Base-by-base conservation (phyloP, 176 grass and related monocot genomes). In the Areca catechu region DNA sequence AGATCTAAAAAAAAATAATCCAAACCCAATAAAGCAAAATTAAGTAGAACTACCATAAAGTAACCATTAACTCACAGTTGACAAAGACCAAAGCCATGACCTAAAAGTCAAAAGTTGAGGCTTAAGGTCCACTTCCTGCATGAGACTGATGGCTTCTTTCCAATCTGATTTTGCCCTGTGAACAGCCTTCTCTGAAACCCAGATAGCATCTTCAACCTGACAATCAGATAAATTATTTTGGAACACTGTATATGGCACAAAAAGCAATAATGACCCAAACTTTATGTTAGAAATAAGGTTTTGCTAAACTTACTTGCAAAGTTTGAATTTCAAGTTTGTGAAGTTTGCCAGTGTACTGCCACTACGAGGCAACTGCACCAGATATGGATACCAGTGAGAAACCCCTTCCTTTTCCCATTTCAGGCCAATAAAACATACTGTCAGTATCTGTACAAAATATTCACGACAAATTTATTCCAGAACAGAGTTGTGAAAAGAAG, bases 51-150 rank as follows among this genome's bases (percentile, higher is more conserved):
- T 14, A 43, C 1, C 2, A 14, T 43, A 12, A 43, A 3, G 7
- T 43, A 43, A 54, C 3, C 56, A 68, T 22, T 59, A 67, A 60
- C 73, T 77, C 75, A 97, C 92, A 68, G 80, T 88, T 52, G 84
- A 80, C 76, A 83, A 91, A 15, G 92, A 83, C 86, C 86, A 97
- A 56, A 90, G 60, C 86, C 92, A 97, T 0, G 92, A 82, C 70
- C 84, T 97, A 51, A 97, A 82, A 73, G 70, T 70, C 65, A 91
- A 65, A 67, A 88, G 66, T 60, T 78, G 79, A 62, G 81, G 69
- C 53, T 91, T 91, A 52, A 97, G 72, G 63, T 71, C 56, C 62
- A 97, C 51, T 69, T 74, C 66, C 79, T 85, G 67, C 83, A 97
- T 82, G 18, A 82, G 25, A 1, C 61, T 23, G 1, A 48, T 24